Evolutionary conservation across 495 filamentous ascomycete genomes (phyloP).

Genomic region (Parmelia sp.): DNA sequence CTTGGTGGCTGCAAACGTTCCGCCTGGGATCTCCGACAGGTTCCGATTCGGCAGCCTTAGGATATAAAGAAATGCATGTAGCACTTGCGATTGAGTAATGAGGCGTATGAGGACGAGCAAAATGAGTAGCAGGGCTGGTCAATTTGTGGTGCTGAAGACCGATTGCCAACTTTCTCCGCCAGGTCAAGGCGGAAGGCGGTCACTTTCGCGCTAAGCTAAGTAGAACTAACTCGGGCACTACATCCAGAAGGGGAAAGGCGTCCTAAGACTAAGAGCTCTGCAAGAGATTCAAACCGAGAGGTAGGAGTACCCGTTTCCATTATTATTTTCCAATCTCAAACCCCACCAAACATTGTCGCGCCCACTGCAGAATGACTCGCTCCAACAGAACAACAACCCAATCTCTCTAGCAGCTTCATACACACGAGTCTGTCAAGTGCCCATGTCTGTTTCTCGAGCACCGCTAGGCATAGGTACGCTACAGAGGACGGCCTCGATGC

Average conservation of each 20-base stretch:
- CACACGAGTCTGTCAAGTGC: not conserved
- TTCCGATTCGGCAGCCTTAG: not conserved
- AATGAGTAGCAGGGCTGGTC: not conserved
- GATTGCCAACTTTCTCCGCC: not conserved
- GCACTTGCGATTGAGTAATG: not conserved
- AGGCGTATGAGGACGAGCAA: not conserved
- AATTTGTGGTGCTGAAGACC: not conserved
- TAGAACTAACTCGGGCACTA: not conserved
- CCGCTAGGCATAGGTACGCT: not conserved
- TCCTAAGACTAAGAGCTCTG: not conserved
- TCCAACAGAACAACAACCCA: not conserved
- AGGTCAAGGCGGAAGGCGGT: not conserved
- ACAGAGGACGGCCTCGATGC: not conserved
- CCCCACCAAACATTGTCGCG: not conserved
- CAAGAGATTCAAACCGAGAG: not conserved
- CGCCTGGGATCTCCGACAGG: conserved; percentile 1
- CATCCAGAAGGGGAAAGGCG: not conserved
- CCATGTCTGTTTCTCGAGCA: not conserved
- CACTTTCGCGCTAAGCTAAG: not conserved
- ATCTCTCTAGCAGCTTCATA: not conserved
- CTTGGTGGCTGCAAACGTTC: conserved; percentile 2
- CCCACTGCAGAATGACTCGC: not conserved
- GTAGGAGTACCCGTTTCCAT: too few relatives aligned
- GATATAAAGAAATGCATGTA: not conserved
- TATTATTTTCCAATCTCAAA: not conserved